These are phyloP conservation scores for Sporothrix curviconia DNA, from an alignment of 2,329 filamentous ascomycete genomes.

Conservation along the genomic window DNA sequence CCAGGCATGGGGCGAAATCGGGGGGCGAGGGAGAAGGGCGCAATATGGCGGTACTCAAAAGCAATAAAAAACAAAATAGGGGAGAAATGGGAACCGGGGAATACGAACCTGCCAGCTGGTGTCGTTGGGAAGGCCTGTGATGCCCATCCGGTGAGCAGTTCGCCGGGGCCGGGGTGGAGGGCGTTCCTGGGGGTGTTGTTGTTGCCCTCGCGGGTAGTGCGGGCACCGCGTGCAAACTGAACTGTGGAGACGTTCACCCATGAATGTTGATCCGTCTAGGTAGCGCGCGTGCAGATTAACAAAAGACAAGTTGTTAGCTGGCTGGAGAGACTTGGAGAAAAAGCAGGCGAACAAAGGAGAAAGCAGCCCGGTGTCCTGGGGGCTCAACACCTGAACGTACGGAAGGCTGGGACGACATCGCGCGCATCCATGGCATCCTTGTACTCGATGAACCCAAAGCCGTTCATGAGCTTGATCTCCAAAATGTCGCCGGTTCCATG, in stretches of 20 bases:
- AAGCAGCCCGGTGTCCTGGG: neutral
- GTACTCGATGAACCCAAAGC: constrained; percentile 99
- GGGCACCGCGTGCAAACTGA: constrained; percentile 89
- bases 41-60: no score
- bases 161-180: constrained; percentile 72
- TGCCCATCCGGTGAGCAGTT: constrained; percentile 94
- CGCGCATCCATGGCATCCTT: constrained; percentile 97
- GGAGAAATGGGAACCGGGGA: constrained; percentile 15
- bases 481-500: constrained; percentile 97
- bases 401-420: constrained; percentile 76
- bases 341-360: constrained; percentile 1
- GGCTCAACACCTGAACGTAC: neutral
- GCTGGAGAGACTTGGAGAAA: constrained; percentile 24
- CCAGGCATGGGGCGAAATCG: neutral
- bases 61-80: constrained; percentile 7
- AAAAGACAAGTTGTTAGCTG: neutral
- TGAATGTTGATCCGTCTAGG: constrained; percentile 92
- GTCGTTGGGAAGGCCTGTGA: constrained; percentile 91
- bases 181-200: constrained; percentile 49
- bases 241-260: constrained; percentile 96
- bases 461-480: constrained; percentile 99
- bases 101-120: constrained; percentile 99
- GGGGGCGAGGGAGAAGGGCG: neutral
- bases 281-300: constrained; percentile 30
- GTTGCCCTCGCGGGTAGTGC: constrained; percentile 40